Conservation (phyloP, 2,329 filamentous ascomycete genomes). For the Phoma sp. region DNA sequence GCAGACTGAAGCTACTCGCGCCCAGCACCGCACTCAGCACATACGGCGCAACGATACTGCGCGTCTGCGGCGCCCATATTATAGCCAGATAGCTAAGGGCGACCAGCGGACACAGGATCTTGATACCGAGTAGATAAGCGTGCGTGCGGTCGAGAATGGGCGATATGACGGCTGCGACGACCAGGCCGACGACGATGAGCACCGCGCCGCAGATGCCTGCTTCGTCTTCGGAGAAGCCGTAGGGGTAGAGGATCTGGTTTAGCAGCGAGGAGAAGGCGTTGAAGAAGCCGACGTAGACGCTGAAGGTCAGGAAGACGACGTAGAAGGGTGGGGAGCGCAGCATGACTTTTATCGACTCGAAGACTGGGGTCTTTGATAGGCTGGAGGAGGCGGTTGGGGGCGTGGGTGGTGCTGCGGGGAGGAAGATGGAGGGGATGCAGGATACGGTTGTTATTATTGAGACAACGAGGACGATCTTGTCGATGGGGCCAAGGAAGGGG, state of each 20-base stretch:
- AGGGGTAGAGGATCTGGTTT: constrained; percentile 87
- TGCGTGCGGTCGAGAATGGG: constrained; percentile 88
- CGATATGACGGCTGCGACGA: constrained; percentile 75
- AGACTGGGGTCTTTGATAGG: constrained; percentile 59
- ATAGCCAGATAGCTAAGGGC: constrained; percentile 76
- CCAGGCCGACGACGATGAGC: constrained; percentile 85
- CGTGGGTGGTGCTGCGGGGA: constrained; percentile 77
- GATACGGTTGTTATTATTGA: constrained; percentile 78
- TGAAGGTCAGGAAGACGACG: constrained; percentile 81
- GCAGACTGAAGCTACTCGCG: constrained; percentile 76
- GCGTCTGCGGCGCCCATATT: constrained; percentile 77
- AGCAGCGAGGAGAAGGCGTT: constrained; percentile 87
- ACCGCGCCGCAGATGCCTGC: constrained; percentile 90
- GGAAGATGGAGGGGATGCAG: constrained; percentile 78
- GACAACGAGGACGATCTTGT: constrained; percentile 83
- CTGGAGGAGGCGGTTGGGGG: constrained; percentile 73
- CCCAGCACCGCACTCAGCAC: constrained; percentile 78
- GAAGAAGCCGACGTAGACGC: constrained; percentile 88
- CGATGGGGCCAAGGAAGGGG: constrained; percentile 77
- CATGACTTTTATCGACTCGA: constrained; percentile 57
- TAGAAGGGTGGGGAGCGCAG: constrained; percentile 73
- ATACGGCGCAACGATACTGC: constrained; percentile 71
- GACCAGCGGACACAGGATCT: constrained; percentile 75
- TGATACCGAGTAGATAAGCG: constrained; percentile 75
- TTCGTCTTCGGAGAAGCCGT: constrained; percentile 81